Conservation (phyloP, 2,329 filamentous ascomycete species). For the Alternaria ventricosa region DNA sequence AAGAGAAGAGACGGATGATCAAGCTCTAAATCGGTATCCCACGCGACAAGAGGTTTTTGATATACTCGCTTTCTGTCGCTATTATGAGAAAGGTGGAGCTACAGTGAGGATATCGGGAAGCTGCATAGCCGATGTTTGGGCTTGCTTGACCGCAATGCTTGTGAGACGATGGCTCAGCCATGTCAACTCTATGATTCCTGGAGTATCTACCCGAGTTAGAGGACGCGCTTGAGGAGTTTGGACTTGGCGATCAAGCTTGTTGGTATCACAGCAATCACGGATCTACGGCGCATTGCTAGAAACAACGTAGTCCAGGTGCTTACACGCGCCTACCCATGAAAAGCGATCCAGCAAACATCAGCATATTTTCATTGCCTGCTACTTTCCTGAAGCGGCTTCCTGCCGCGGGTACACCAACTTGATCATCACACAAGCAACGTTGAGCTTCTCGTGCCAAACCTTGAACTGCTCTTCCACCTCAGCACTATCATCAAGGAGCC, state of each 20-base stretch:
- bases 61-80: background rate
- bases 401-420: background rate
- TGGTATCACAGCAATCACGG: background rate
- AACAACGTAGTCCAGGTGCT: background rate
- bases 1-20: background rate
- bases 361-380: background rate
- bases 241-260: background rate
- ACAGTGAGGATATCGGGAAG: background rate
- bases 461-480: background rate
- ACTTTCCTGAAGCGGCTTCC: background rate
- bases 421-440: background rate
- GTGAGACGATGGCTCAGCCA: background rate
- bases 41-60: background rate
- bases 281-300: background rate
- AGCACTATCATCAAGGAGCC: background rate
- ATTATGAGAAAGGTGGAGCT: background rate
- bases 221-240: background rate
- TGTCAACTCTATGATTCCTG: background rate
- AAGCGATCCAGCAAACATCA: background rate
- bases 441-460: background rate
- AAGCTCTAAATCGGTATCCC: background rate
- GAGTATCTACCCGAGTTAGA: background rate
- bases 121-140: background rate
- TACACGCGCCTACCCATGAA: background rate
- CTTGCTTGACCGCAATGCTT: background rate